These are phyloP conservation scores for Talaromyces adpressus DNA, from an alignment of 495 filamentous ascomycete species.

Conservation along the genomic window DNA sequence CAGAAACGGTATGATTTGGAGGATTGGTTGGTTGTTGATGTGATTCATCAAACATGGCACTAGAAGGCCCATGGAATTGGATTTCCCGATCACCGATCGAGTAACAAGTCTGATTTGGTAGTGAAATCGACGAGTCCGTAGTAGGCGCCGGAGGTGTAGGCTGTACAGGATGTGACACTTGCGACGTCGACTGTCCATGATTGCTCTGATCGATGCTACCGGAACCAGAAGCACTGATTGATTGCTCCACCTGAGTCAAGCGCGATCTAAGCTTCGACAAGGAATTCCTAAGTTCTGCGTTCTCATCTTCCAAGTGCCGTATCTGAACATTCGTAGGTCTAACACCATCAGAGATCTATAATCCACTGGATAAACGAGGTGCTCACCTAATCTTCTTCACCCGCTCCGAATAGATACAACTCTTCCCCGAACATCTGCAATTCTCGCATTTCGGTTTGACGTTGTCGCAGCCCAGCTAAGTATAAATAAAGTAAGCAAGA, in stretches of 20 bases:
- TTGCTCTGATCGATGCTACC: background rate
- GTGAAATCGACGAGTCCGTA: conserved; percentile 15
- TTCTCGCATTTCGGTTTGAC: conserved; percentile 20
- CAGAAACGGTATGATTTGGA: conserved; percentile 1
- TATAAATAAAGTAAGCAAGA: no score
- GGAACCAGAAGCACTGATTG: background rate
- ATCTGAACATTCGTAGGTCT: conserved; percentile 23
- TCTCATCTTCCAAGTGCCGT: conserved; percentile 19
- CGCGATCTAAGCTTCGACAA: background rate
- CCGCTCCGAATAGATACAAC: conserved; percentile 13
- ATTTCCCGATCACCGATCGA: conserved; percentile 17
- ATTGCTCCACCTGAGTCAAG: background rate
- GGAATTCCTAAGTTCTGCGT: conserved; percentile 14
- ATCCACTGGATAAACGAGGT: background rate
- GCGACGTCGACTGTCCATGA: background rate
- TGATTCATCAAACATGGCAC: conserved; percentile 24
- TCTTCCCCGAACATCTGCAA: conserved; percentile 16
- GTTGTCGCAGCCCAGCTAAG: conserved; percentile 24
- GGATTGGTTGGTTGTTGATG: conserved; percentile 12
- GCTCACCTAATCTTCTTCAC: conserved; percentile 14
- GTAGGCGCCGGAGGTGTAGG: conserved; percentile 8
- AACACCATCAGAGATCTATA: background rate
- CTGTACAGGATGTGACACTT: background rate
- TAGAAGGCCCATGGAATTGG: conserved; percentile 26
- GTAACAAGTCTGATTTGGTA: conserved; percentile 7